Conservation (phyloP, 2,329 filamentous ascomycete genomes). For the Proliferodiscus dingleyae region DNA sequence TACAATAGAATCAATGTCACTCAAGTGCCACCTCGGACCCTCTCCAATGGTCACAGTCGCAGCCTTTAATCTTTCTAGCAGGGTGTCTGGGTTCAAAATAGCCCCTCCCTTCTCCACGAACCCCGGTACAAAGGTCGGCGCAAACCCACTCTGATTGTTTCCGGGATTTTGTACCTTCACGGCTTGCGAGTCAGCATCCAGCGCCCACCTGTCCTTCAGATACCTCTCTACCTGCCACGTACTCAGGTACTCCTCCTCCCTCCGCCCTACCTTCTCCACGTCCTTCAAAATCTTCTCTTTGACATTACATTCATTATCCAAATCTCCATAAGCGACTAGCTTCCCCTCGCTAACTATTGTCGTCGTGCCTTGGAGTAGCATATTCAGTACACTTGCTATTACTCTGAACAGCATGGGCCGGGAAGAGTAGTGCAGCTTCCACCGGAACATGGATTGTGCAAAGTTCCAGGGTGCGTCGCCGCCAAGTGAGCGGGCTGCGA, state of each 20-base stretch:
- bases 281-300: slow-evolving; percentile 4
- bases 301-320: background rate
- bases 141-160: background rate
- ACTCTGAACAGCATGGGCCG: slow-evolving; percentile 1
- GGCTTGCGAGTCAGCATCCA: slow-evolving; percentile 10
- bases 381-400: slow-evolving; percentile 8
- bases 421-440: slow-evolving; percentile 8
- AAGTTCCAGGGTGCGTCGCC: slow-evolving; percentile 1
- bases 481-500: slow-evolving; percentile 4
- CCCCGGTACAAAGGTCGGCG: slow-evolving; percentile 14
- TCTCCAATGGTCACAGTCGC: slow-evolving; percentile 12
- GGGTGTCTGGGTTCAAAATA: slow-evolving; percentile 5
- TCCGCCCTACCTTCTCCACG: slow-evolving; percentile 4
- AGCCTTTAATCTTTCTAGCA: slow-evolving; percentile 10
- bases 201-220: slow-evolving; percentile 10
- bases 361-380: slow-evolving; percentile 13
- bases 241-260: slow-evolving; percentile 10
- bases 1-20: slow-evolving; percentile 9
- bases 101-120: slow-evolving; percentile 3
- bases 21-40: slow-evolving; percentile 15
- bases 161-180: slow-evolving; percentile 4
- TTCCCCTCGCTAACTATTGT: background rate
- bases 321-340: background rate
- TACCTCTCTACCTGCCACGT: slow-evolving; percentile 16
- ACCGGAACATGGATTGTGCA: slow-evolving; percentile 11